Base-by-base conservation (phyloP, 352 stramenopile species). In the Phytopythium sindhum region DNA sequence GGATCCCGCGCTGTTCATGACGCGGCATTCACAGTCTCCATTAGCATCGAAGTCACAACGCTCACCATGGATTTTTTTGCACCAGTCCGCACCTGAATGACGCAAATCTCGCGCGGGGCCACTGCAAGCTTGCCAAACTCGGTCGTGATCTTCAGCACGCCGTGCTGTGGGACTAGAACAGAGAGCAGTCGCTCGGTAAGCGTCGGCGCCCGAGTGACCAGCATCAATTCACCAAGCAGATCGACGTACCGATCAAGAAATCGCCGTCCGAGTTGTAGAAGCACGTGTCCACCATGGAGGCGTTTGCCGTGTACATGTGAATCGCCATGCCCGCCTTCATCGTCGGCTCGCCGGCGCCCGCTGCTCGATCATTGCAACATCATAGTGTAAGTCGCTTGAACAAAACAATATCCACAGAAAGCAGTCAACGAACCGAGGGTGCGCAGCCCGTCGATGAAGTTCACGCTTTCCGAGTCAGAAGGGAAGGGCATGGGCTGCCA, bases 181-280 rank as follows among this genome's bases (percentile, higher is more conserved):
- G 19, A 17, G 7, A 41, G 55, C 2, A 2, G 60, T 5, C 23
- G n/a, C 14, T 33, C 31, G 15, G 28, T 26, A 29, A 41, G 48
- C 10, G 48, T 19, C 26, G 19, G 24, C 2, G 19, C 1, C 21
- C 4, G 48, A 24, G 11, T 6, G 23, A 44, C 5, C 19, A 23
- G 23, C 37, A 19, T 45, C 6, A 5, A 5, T 14, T 14, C 42
- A 33, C 19, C 31, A 61, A 28, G 2, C 24, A 63, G 4, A 17
- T n/a, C 11, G 31, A 63, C 62, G 26, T 62, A 87, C 78, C 82
- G 59, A 99, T 97, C 50, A 99, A 79, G 50, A 99, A 96, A 65
- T 99, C 97, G 61, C 97, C 97, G 73, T 99, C 97, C 55, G 88
- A 93, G 78, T 99, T 98, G 81, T 98, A 97, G 35, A 98, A 91